Base-by-base conservation (phyloP, 1,284 basidiomycete genomes). In the Sphagnurus paluster region DNA sequence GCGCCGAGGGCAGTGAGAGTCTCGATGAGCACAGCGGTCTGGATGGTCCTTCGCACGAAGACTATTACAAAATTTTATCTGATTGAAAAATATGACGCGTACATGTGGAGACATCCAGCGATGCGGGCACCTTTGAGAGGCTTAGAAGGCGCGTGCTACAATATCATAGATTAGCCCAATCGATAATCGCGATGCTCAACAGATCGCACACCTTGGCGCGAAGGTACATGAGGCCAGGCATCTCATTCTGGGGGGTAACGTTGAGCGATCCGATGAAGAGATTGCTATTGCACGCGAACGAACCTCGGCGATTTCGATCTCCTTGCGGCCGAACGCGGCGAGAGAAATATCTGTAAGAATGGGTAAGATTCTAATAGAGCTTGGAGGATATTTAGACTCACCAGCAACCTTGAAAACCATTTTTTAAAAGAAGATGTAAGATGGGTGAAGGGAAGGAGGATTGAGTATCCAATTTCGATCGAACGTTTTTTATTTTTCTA, bases 81-180 rank as follows among this genome's bases (percentile, higher is more conserved):
- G 32, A 47, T 25, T 8, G 29, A 13, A 8, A 37, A 50, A 37
- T 19, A 20, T 35, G 21, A 8, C 14, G 14, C 76, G 57, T 66
- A 92, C 94, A 97, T 96, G 79, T 97, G 94, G 56, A 98, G 84
- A 71, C 95, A 98, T 63, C 97, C 97, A 56, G 93, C 96, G 63
- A 99, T 93, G 58, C 97, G 90, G 47, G 96, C 93, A 58, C 94
- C 95, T 71, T 90, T 88, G 70, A 99, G 80, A 55, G 96, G 96
- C 77, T 98, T 79, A 40, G 80, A 67, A 26, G 81, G 72, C 54
- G 78, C 85, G 72, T 98, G 84, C 92, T 96, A 55, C 48, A 30
- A 5, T 47, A 58, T 52, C 44, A 32, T 44, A 53, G 48, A 47
- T 50, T 35, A 63, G 60, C 50, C 45, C 28, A 33, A 47, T 50